A percentile compares a stretch with the other conserved stretches of the same genome.
Conservation (phyloP, 192 early-diverging fungal genomes). For the Entophlyctis helioformis region DNA sequence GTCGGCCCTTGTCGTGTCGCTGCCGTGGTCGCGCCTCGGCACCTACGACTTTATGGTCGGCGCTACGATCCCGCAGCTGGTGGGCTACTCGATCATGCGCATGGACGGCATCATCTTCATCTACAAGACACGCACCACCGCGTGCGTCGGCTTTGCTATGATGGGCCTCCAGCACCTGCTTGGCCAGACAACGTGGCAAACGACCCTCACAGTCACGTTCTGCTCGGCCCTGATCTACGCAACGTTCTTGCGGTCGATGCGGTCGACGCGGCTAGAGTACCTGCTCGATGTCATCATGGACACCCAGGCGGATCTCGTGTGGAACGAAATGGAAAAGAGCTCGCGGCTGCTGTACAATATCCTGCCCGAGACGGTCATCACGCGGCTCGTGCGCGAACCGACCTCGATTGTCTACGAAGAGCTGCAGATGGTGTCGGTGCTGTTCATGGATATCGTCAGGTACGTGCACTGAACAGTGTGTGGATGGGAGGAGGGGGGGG, state of each 20-base stretch:
- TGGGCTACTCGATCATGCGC: conserved; percentile 11
- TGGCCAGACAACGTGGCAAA: conserved; percentile 8
- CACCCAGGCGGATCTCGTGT: conserved; percentile 29
- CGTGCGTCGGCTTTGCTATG: neutral
- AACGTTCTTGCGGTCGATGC: neutral
- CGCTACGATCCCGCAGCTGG: conserved; percentile 8
- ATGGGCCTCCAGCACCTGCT: conserved; percentile 1
- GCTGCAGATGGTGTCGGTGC: conserved; percentile 20
- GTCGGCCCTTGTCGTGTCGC: neutral
- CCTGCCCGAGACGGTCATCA: conserved; percentile 29
- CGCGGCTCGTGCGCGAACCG: conserved; percentile 24
- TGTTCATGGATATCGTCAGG: conserved; percentile 43
- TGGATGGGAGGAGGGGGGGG: too few species aligned
- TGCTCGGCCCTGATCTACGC: neutral
- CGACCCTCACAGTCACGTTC: conserved; percentile 1
- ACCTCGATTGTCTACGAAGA: conserved; percentile 31
- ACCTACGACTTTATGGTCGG: conserved; percentile 3
- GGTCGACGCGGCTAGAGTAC: conserved; percentile 10
- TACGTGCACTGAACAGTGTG: too few species aligned
- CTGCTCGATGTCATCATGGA: conserved; percentile 21
- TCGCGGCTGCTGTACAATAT: conserved; percentile 26
- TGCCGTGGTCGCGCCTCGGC: conserved; percentile 9
- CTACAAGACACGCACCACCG: neutral
- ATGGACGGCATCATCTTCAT: conserved; percentile 14
- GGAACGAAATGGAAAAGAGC: conserved; percentile 25